Evolutionary conservation across 2,329 filamentous ascomycete genomes (phyloP).

Genomic region (Trematosphaeria pertusa): DNA sequence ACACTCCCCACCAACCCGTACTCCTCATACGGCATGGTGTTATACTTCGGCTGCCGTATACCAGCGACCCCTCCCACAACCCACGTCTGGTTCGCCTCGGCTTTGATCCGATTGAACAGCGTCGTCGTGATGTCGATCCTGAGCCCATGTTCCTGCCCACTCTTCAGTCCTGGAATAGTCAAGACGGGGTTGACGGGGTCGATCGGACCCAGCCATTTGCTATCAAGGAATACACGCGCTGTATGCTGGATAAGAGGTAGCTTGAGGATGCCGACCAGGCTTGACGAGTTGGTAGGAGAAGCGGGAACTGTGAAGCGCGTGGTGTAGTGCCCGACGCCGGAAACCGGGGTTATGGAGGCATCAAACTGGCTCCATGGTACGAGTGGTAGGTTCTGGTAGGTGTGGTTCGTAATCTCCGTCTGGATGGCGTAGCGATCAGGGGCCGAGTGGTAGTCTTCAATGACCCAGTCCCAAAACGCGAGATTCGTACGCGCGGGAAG

Average conservation of each 20-base stretch:
- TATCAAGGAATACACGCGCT: constrained; percentile 37
- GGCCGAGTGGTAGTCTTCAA: constrained; percentile 51
- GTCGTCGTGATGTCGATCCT: constrained; percentile 39
- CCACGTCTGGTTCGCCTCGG: constrained; percentile 17
- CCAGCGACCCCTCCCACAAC: constrained; percentile 9
- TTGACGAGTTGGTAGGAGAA: not conserved
- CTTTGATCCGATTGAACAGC: constrained; percentile 36
- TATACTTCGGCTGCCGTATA: not conserved
- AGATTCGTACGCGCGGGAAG: constrained; percentile 30
- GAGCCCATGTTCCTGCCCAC: constrained; percentile 1
- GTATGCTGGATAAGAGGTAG: constrained; percentile 40
- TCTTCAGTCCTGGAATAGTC: constrained; percentile 32
- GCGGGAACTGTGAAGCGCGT: constrained; percentile 39
- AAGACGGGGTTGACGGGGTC: constrained; percentile 34
- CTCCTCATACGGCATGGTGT: constrained; percentile 2
- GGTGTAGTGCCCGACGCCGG: constrained; percentile 45
- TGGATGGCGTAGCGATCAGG: constrained; percentile 37
- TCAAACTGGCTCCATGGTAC: constrained; percentile 41
- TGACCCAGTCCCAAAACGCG: constrained; percentile 44
- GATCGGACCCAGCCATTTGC: constrained; percentile 33
- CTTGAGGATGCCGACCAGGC: constrained; percentile 30
- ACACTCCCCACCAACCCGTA: constrained; percentile 6
- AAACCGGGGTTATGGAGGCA: constrained; percentile 33
- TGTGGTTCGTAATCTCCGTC: constrained; percentile 33
- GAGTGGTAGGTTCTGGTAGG: constrained; percentile 29